Conservation (phyloP, 2,329 filamentous ascomycete species). For the Trichoderma sp. region DNA sequence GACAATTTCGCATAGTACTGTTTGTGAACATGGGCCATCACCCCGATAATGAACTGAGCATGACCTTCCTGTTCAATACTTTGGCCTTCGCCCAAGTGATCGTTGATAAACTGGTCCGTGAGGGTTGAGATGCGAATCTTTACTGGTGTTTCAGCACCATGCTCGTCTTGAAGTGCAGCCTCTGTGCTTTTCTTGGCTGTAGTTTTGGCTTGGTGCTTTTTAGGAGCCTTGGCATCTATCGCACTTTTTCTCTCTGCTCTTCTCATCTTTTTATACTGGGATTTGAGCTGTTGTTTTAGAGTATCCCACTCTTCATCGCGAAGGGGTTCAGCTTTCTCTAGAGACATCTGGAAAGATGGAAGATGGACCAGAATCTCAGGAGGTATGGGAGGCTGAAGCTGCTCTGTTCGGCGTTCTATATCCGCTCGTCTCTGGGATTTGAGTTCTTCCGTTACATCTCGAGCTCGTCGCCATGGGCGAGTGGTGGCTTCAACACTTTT, state of each 20-base stretch:
- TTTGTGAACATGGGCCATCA: constrained; percentile 68
- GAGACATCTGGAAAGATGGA: constrained; percentile 73
- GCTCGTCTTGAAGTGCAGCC: constrained; percentile 69
- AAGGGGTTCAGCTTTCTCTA: constrained; percentile 69
- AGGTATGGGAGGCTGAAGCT: constrained; percentile 67
- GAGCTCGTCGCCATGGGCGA: constrained; percentile 48
- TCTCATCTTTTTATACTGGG: constrained; percentile 69
- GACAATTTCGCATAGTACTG: constrained; percentile 66
- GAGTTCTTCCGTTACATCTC: constrained; percentile 64
- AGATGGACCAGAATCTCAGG: constrained; percentile 68
- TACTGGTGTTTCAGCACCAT: constrained; percentile 69
- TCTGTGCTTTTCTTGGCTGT: constrained; percentile 46
- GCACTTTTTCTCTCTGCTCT: constrained; percentile 52
- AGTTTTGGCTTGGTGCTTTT: constrained; percentile 37
- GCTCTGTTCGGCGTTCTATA: constrained; percentile 71
- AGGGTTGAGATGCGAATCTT: constrained; percentile 66
- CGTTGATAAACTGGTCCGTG: constrained; percentile 70
- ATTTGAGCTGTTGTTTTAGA: constrained; percentile 67
- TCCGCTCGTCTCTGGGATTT: constrained; percentile 68
- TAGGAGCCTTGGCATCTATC: constrained; percentile 40
- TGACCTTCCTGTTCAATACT: constrained; percentile 66
- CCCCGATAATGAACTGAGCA: constrained; percentile 71
- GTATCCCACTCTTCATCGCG: constrained; percentile 71
- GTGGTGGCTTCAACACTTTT: background rate
- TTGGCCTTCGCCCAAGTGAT: constrained; percentile 66